Conservation (phyloP, 306 rosid species). For the Lithocarpus polystachyus region DNA sequence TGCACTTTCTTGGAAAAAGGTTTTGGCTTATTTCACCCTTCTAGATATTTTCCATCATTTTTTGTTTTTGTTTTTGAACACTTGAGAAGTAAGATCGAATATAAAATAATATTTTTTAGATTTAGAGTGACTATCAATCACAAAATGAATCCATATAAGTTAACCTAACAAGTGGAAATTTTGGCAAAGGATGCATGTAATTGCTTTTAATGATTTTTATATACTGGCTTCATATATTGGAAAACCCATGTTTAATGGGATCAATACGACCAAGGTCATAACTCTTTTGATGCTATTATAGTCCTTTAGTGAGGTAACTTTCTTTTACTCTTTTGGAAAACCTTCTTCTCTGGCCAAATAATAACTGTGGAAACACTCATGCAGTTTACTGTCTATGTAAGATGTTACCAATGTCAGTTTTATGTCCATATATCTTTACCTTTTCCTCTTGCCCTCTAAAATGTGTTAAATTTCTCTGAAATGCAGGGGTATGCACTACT, state of each 20-base stretch:
- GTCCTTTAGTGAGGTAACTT: background rate
- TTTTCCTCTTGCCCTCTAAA: background rate
- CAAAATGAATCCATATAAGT: background rate
- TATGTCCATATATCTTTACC: background rate
- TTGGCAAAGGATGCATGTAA: background rate
- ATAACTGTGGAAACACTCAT: background rate
- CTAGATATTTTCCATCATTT: background rate
- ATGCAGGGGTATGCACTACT: conserved; percentile 98
- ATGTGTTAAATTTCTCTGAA: background rate
- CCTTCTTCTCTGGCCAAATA: background rate
- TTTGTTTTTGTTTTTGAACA: background rate
- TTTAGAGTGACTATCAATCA: background rate
- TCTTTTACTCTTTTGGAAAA: background rate
- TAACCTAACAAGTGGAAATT: background rate
- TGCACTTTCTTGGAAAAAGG: background rate
- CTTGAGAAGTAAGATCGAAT: background rate
- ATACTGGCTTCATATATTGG: background rate
- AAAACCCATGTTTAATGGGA: background rate
- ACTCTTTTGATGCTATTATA: background rate
- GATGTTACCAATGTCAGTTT: background rate
- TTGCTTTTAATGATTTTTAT: background rate
- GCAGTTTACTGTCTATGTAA: background rate
- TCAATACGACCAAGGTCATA: background rate
- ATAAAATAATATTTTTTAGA: background rate
- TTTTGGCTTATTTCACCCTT: background rate